phyloP scores from a whole-genome alignment of 768 basidiomycete species.

The Chalciporus sphaerocephalus region DNA sequence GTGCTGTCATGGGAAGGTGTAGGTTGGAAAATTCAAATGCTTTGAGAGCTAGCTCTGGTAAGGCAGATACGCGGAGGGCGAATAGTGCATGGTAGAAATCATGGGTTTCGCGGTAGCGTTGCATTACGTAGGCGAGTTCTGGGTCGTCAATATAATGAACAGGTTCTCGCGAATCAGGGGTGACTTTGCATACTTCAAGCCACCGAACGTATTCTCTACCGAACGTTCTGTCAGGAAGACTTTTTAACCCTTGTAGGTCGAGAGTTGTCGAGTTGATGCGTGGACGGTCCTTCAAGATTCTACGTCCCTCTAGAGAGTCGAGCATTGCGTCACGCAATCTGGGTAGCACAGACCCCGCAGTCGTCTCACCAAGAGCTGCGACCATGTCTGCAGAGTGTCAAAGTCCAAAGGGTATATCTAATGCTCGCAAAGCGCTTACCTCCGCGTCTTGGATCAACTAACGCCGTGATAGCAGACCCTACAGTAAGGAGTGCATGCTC shows the following conservation, averaged over 20 bases:
- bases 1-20: conserved; percentile 79
- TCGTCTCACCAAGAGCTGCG: conserved; percentile 90
- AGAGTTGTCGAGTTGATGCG: conserved; percentile 73
- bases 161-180: conserved; percentile 89
- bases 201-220: conserved; percentile 85
- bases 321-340: conserved; percentile 75
- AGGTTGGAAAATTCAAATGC: conserved; percentile 92
- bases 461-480: conserved; percentile 80
- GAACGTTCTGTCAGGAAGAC: conserved; percentile 74
- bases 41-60: conserved; percentile 91
- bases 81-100: conserved; percentile 95
- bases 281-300: conserved; percentile 80
- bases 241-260: conserved; percentile 61
- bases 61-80: conserved; percentile 83
- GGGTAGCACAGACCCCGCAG: conserved; percentile 75
- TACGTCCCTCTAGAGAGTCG: conserved; percentile 73
- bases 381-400: conserved; percentile 72
- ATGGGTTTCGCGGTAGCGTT: conserved; percentile 95
- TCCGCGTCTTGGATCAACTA: conserved; percentile 76
- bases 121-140: conserved; percentile 96
- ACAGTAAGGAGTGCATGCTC: conserved; percentile 82
- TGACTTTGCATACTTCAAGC: conserved; percentile 83
- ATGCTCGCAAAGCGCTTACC: conserved; percentile 46
- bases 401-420: background rate
- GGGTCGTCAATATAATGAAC: conserved; percentile 94